Percentiles rank a stretch among this genome's conserved stretches.
Conservation (phyloP, 2,329 filamentous ascomycete species). For the Aureobasidium sp. region DNA sequence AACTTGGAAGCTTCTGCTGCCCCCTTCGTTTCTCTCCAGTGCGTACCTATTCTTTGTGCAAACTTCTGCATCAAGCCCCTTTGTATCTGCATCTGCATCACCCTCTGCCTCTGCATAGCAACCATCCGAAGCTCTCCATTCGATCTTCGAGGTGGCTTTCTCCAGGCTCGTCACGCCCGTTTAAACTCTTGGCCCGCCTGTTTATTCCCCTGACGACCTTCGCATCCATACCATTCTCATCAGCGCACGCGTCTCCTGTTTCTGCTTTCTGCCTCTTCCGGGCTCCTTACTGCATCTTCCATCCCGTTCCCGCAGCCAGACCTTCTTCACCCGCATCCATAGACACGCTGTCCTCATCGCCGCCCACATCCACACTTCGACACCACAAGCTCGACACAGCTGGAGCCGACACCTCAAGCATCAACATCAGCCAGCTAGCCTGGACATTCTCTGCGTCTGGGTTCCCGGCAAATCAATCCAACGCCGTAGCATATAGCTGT, state of each 20-base stretch:
- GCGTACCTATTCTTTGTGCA: conserved; percentile 12
- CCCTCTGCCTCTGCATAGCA: neutral
- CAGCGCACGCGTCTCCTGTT: conserved; percentile 3
- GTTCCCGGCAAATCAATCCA: conserved; percentile 11
- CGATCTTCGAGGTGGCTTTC: neutral
- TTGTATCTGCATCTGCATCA: neutral
- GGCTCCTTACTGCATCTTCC: neutral
- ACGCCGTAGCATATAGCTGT: neutral
- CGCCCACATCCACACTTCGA: neutral
- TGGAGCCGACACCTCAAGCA: neutral
- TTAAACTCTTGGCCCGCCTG: conserved; percentile 11
- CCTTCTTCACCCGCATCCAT: neutral
- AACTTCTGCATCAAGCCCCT: neutral
- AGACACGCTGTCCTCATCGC: conserved; percentile 13
- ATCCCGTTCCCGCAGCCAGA: neutral
- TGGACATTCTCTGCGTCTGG: neutral
- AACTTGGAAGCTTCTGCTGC: too few relatives aligned
- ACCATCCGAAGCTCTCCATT: neutral
- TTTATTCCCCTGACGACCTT: conserved; percentile 13
- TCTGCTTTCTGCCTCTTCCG: neutral
- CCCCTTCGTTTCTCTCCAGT: neutral
- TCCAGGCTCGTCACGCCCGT: conserved; percentile 8
- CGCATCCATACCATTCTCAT: conserved; percentile 5
- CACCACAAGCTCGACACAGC: neutral
- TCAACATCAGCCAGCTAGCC: conserved; percentile 8